phyloP scores from a whole-genome alignment of 192 early-diverging fungal genomes.

The Backusella circina region DNA sequence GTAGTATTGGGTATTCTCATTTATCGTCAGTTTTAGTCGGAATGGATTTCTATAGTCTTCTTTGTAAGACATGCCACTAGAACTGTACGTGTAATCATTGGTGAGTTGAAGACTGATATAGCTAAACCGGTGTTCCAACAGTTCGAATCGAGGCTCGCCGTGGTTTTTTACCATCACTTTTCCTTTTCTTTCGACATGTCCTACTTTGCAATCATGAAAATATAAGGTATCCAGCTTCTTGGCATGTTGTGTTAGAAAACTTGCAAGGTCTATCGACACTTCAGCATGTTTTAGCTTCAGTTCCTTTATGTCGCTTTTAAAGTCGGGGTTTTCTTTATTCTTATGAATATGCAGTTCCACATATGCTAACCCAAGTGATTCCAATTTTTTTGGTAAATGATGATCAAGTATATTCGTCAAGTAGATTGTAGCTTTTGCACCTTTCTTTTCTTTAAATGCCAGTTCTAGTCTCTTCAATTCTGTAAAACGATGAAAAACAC shows the following conservation, averaged over 20 bases:
- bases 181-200: neutral
- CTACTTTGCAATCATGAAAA: neutral
- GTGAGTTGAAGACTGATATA: neutral
- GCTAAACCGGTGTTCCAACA: neutral
- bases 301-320: neutral
- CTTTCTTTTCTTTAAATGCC: neutral
- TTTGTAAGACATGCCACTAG: neutral
- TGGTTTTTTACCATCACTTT: neutral
- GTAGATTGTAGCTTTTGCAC: neutral
- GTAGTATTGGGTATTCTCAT: neutral
- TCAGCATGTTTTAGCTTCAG: neutral
- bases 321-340: neutral
- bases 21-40: neutral
- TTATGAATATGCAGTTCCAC: neutral
- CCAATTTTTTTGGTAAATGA: neutral
- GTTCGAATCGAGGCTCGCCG: neutral
- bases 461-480: neutral
- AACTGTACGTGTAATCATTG: neutral
- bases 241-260: neutral
- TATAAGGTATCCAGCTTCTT: neutral
- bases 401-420: neutral
- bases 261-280: neutral
- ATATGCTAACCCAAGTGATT: neutral
- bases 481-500: neutral
- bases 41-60: neutral